Evolutionary conservation across 2,329 filamentous ascomycete genomes (phyloP).

Genomic region (Colletotrichum graminicola): DNA sequence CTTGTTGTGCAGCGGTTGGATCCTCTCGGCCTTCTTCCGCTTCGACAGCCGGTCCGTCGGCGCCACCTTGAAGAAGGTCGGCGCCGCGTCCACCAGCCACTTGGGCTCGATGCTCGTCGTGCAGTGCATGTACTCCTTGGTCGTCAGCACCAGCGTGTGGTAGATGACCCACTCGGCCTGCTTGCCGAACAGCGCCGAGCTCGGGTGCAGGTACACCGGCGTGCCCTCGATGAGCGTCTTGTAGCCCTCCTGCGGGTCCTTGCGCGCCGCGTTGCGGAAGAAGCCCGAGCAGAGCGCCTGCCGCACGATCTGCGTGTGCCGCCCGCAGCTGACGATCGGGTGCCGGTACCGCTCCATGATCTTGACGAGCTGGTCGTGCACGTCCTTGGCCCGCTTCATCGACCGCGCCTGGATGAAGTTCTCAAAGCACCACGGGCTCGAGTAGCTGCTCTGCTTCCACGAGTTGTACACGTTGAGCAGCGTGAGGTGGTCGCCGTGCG

Average conservation of each 20-base stretch:
- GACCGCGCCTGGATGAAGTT: slow-evolving; percentile 95
- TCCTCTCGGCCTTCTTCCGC: slow-evolving; percentile 92
- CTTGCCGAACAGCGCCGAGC: slow-evolving; percentile 92
- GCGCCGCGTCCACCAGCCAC: slow-evolving; percentile 94
- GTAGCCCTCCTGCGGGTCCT: slow-evolving; percentile 96
- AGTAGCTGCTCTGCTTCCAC: slow-evolving; percentile 90
- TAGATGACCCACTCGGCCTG: slow-evolving; percentile 97
- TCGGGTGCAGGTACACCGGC: slow-evolving; percentile 93
- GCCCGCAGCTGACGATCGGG: slow-evolving; percentile 83
- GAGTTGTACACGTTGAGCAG: slow-evolving; percentile 96
- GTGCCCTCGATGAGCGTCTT: slow-evolving; percentile 97
- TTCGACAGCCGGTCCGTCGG: slow-evolving; percentile 88
- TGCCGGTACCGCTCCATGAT: slow-evolving; percentile 96
- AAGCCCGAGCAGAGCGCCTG: slow-evolving; percentile 93
- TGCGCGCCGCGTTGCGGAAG: slow-evolving; percentile 94
- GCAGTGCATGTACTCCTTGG: slow-evolving; percentile 98
- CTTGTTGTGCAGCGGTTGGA: slow-evolving; percentile 94
- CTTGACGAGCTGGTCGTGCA: slow-evolving; percentile 89
- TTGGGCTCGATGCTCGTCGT: slow-evolving; percentile 95
- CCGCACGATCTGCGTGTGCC: slow-evolving; percentile 87
- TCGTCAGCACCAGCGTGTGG: slow-evolving; percentile 89
- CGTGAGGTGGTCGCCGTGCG: slow-evolving; percentile 93
- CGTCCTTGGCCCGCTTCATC: slow-evolving; percentile 91
- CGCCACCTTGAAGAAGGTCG: slow-evolving; percentile 98
- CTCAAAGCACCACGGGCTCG: slow-evolving; percentile 93